These are phyloP conservation scores for Aspergillus oerlinghausenensis DNA, from an alignment of 2,329 filamentous ascomycete genomes.

Conservation along the genomic window DNA sequence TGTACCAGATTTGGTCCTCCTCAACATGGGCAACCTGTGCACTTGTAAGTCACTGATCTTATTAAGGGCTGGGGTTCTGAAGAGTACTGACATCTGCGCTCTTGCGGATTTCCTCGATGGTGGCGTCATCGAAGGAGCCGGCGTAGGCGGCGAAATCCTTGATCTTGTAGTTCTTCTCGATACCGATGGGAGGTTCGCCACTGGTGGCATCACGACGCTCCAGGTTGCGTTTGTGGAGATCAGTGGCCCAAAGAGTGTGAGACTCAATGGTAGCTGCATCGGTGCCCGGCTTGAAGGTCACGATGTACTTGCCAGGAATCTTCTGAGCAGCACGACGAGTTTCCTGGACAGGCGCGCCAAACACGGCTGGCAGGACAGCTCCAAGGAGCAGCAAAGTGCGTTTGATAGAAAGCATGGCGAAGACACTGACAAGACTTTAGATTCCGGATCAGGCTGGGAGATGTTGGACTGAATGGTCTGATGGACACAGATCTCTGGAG, in stretches of 20 bases:
- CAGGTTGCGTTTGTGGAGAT: constrained; percentile 17
- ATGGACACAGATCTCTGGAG: not conserved
- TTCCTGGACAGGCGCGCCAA: constrained; percentile 14
- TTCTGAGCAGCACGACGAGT: constrained; percentile 9
- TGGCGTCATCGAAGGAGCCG: constrained; percentile 43
- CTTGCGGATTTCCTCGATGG: constrained; percentile 36
- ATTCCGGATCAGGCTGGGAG: not conserved
- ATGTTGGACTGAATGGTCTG: not conserved
- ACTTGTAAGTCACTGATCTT: not conserved
- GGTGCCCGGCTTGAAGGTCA: constrained; percentile 20
- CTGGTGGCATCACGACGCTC: constrained; percentile 9
- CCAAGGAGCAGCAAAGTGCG: constrained; percentile 18
- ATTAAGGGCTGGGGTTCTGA: not conserved
- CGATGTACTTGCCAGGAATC: constrained; percentile 22
- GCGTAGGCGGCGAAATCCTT: constrained; percentile 41
- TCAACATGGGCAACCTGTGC: constrained; percentile 22
- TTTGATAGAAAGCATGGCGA: constrained; percentile 19
- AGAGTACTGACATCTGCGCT: constrained; percentile 28
- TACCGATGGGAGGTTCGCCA: constrained; percentile 17
- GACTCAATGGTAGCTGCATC: constrained; percentile 13
- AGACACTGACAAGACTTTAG: not conserved
- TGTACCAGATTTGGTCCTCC: constrained; percentile 20
- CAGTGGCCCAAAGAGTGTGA: constrained; percentile 18
- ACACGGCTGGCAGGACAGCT: constrained; percentile 19
- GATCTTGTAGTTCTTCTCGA: constrained; percentile 43